phyloP scores from a whole-genome alignment of 805 yeast genomes.

The Yamadazyma laniorum region DNA sequence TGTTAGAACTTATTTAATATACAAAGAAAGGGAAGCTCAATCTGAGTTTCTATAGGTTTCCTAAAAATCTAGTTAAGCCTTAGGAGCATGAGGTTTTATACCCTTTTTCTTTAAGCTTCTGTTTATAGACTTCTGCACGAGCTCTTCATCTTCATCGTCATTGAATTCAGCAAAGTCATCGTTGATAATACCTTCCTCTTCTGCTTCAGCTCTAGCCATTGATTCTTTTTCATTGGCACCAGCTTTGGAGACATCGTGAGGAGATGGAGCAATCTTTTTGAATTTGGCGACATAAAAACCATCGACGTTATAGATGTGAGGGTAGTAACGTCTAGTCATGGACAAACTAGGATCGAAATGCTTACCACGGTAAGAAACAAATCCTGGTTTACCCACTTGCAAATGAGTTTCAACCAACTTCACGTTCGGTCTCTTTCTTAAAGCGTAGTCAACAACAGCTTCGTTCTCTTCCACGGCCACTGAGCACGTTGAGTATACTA shows the following conservation, averaged over 20 bases:
- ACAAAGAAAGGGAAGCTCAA: constrained; percentile 6
- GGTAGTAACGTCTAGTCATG: constrained; percentile 92
- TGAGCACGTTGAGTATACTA: constrained; percentile 97
- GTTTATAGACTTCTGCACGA: constrained; percentile 68
- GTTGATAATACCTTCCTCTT: constrained; percentile 76
- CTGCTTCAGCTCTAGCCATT: constrained; percentile 76
- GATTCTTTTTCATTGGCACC: constrained; percentile 86
- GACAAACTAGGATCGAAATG: constrained; percentile 74
- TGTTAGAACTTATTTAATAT: constrained; percentile 10
- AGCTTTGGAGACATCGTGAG: constrained; percentile 80
- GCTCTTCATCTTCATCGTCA: constrained; percentile 67
- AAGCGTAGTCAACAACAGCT: constrained; percentile 96
- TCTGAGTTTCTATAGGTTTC: too few species aligned
- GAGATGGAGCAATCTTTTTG: constrained; percentile 83
- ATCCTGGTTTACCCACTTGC: constrained; percentile 94
- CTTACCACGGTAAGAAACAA: constrained; percentile 90
- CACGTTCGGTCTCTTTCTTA: constrained; percentile 94
- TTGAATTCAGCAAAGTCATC: constrained; percentile 86
- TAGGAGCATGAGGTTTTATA: constrained; percentile 53
- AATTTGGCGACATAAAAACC: constrained; percentile 98
- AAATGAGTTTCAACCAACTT: constrained; percentile 90
- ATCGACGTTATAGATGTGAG: constrained; percentile 97
- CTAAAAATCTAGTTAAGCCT: background rate
- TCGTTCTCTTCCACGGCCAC: constrained; percentile 98
- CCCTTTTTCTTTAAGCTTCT: constrained; percentile 67